Base-by-base conservation (phyloP, 768 basidiomycete species). In the Amylocystis lapponica region DNA sequence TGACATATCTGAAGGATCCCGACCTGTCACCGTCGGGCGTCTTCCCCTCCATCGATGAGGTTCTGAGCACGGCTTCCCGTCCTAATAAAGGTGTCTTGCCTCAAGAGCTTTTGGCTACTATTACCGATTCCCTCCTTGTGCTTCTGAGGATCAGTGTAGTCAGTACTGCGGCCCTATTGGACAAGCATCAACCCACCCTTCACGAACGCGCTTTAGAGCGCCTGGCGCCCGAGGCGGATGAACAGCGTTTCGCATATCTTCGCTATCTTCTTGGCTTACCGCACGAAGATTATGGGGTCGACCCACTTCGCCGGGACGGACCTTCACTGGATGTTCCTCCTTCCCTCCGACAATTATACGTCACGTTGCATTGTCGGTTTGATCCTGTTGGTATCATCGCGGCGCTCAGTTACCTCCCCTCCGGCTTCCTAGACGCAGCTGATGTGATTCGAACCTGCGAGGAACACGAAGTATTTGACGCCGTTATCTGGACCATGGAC, bases 401-500 rank as follows among this genome's bases (percentile, higher is more conserved):
- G 11, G 75, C 77, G 29, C 67, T 96, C 9, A 68, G 76, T 50
- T 66, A 63, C 39, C 64, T 86, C 42, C 78, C 81, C 0, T 45
- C 57, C 5, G 71, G 72, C 13, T 65, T 64, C 40, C 60, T 90
- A 36, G 80, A 86, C 43, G 76, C 80, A 65, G 48, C 63, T 2
- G 66, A 74, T 17, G 66, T 83, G 20, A 65, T 80, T 13, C 65
- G 66, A 4, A 74, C 77, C 8, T 94, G 90, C 61, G 86, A 93
- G 61, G 61, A 70, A 2, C 69, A 72, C 16, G 69, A 70, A 31
- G 81, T 79, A 13, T 85, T 75, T 49, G 81, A 89, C 37, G 89
- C 87, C 8, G 81, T 86, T 19, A 65, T 97, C 4, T 97, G 94
- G 94, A 72, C 81, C 2, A 64, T 81, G 35, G 74, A 91, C 51